Percentiles rank a stretch among this genome's conserved stretches.
Evolutionary conservation across 805 yeast species (phyloP).

Genomic region (Metschnikowia arizonensis): DNA sequence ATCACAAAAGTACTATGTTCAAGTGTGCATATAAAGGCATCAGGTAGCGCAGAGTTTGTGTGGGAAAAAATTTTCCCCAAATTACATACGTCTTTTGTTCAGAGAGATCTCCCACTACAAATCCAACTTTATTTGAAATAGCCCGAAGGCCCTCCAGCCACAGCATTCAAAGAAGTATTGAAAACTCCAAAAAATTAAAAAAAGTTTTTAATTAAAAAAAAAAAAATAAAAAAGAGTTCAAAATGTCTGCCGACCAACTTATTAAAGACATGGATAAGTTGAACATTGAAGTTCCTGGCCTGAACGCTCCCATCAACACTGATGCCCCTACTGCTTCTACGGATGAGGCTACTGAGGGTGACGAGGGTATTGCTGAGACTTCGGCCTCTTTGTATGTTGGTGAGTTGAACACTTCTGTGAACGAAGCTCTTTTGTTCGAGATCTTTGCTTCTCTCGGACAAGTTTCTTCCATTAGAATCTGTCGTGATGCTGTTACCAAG

Average conservation of each 20-base stretch:
- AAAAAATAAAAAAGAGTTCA: conserved; percentile 16
- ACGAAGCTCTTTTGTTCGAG: conserved; percentile 93
- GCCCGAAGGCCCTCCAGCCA: conserved; percentile 4
- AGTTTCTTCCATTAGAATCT: conserved; percentile 94
- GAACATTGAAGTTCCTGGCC: conserved; percentile 36
- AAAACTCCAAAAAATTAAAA: conserved; percentile 12
- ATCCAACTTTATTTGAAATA: conserved; percentile 4
- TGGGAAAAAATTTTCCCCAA: conserved; percentile 16
- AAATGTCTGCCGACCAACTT: conserved; percentile 40
- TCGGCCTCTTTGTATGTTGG: conserved; percentile 94
- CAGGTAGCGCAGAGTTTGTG: conserved; percentile 10
- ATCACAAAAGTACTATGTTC: neutral
- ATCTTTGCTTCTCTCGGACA: conserved; percentile 92
- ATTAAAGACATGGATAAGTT: conserved; percentile 47
- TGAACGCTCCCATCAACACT: conserved; percentile 25
- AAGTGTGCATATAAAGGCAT: conserved; percentile 5
- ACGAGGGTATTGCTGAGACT: conserved; percentile 45
- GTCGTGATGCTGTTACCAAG: conserved; percentile 97
- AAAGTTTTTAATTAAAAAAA: conserved; percentile 11
- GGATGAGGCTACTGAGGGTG: conserved; percentile 27
- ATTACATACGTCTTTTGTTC: conserved; percentile 8
- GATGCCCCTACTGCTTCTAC: conserved; percentile 29
- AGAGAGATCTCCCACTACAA: conserved; percentile 19
- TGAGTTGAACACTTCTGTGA: conserved; percentile 87
- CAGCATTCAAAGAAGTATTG: conserved; percentile 7